Evolutionary conservation across 495 filamentous ascomycete genomes (phyloP).

Genomic region (Aeminium ludgeri): DNA sequence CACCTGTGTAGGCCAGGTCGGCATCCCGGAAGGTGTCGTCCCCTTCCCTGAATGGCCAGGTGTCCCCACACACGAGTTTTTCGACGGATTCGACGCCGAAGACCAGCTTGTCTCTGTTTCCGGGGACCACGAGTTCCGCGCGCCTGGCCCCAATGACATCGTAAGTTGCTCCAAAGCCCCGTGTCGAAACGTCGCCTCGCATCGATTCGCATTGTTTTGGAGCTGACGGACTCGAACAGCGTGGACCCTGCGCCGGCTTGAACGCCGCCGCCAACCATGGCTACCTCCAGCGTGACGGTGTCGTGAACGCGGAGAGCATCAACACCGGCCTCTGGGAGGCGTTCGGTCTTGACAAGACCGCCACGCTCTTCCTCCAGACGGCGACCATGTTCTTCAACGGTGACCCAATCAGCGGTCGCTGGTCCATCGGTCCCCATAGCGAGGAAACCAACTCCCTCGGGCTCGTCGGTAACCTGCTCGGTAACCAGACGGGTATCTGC

Average conservation of each 20-base stretch:
- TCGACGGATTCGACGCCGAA: neutral
- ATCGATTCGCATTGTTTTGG: too few relatives aligned
- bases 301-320: neutral
- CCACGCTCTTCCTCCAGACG: neutral
- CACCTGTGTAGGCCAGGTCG: neutral
- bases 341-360: neutral
- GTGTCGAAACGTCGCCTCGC: too few relatives aligned
- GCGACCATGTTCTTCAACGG: neutral
- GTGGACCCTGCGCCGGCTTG: neutral
- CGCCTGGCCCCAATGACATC: conserved; percentile 2
- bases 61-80: neutral
- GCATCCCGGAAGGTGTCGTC: neutral
- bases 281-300: neutral
- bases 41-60: neutral
- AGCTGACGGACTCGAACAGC: too few relatives aligned
- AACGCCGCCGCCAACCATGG: neutral
- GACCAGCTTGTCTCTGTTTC: conserved; percentile 3
- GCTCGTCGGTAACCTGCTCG: neutral
- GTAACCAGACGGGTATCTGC: neutral
- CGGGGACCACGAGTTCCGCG: conserved; percentile 1
- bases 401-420: neutral
- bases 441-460: neutral
- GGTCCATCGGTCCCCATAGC: neutral
- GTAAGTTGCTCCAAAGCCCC: neutral
- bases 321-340: neutral